Evolutionary conservation across 805 yeast genomes (phyloP).

Genomic region (Grigorovia humatica): DNA sequence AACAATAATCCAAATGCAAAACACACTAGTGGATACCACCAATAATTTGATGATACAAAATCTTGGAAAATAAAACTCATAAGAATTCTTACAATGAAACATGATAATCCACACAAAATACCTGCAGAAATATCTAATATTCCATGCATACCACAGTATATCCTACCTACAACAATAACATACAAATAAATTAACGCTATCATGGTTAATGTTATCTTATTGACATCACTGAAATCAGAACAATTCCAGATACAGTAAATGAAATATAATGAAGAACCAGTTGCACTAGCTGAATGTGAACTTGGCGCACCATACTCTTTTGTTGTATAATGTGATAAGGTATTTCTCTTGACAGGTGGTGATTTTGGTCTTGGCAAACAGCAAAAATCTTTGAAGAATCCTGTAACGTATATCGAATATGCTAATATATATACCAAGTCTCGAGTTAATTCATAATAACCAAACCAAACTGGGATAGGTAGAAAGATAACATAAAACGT

Average conservation of each 20-base stretch:
- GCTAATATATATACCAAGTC: conserved; percentile 61
- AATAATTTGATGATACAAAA: conserved; percentile 16
- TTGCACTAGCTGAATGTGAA: conserved; percentile 88
- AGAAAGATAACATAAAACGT: conserved; percentile 85
- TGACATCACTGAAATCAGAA: background rate
- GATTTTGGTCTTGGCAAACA: conserved; percentile 89
- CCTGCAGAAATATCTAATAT: conserved; percentile 68
- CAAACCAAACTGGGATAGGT: conserved; percentile 83
- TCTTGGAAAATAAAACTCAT: conserved; percentile 37
- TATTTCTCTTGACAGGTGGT: conserved; percentile 84
- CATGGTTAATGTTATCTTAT: conserved; percentile 8
- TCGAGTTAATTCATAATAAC: conserved; percentile 45
- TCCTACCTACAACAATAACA: conserved; percentile 66
- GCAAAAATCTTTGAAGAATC: conserved; percentile 70
- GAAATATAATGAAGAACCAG: conserved; percentile 58
- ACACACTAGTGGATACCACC: conserved; percentile 30
- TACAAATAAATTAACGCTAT: conserved; percentile 39
- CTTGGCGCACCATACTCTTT: conserved; percentile 94
- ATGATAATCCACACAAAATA: conserved; percentile 44
- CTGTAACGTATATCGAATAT: conserved; percentile 54
- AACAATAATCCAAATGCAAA: conserved; percentile 37
- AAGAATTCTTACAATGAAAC: conserved; percentile 37
- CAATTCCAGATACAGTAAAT: conserved; percentile 16
- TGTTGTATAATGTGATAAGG: conserved; percentile 81
- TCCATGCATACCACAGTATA: conserved; percentile 98